Percentiles rank a stretch among this genome's conserved stretches.
These are phyloP conservation scores for Solanum peruvianum DNA, from an alignment of 257 asterid species.

Conservation along the genomic window DNA sequence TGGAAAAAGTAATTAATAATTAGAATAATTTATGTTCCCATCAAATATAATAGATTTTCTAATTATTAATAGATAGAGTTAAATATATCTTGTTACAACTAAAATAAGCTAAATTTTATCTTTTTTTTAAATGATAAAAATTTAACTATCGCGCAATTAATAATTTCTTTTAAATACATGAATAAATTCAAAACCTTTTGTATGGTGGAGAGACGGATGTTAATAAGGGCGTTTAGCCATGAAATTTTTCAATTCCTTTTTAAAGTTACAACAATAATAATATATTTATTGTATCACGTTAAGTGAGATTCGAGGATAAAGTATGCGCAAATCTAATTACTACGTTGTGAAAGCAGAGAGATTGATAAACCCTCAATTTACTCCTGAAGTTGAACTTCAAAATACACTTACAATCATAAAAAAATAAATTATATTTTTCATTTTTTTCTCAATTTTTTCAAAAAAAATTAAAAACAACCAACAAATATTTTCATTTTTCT, in stretches of 20 bases:
- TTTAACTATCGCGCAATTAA: neutral
- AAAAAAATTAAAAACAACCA: neutral
- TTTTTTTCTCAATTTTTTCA: too few relatives aligned
- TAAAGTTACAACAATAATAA: neutral
- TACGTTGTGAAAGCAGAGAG: rapidly evolving
- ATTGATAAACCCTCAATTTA: too few relatives aligned
- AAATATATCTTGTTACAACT: neutral
- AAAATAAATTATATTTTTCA: too few relatives aligned
- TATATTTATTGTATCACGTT: too few relatives aligned
- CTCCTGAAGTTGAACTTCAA: neutral
- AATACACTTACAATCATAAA: too few relatives aligned
- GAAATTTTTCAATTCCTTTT: neutral
- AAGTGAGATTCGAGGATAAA: rapidly evolving
- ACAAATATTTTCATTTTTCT: neutral
- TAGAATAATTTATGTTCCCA: neutral
- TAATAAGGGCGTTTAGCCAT: neutral
- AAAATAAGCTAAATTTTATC: neutral
- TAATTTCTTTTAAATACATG: neutral
- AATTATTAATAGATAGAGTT: neutral
- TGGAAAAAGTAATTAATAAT: neutral
- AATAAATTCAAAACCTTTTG: neutral
- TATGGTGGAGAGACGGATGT: neutral
- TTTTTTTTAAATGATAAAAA: too few relatives aligned
- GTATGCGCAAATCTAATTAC: too few relatives aligned
- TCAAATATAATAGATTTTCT: neutral